A percentile compares a stretch with the other conserved stretches of the same genome.
Conservation (phyloP, 257 asterid genomes). For the Schizonepeta tenuifolia region DNA sequence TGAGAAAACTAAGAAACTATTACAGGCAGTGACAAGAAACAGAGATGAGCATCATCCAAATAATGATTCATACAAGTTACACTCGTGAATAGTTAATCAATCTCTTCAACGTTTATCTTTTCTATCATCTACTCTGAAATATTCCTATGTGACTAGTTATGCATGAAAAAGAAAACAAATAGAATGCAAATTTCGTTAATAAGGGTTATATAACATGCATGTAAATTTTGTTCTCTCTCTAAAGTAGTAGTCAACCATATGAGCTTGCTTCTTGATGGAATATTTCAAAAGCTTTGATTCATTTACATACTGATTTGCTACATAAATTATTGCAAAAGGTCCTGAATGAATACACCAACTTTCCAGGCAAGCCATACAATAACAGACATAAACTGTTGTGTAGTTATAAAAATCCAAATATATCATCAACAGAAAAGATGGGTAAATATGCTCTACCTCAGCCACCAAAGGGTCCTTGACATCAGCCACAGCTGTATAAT, state of each 20-base stretch:
- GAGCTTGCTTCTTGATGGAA: conserved; percentile 28
- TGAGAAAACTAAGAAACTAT: conserved; percentile 18
- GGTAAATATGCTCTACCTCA: conserved; percentile 50
- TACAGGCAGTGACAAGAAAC: conserved; percentile 6
- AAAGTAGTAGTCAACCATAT: conserved; percentile 15
- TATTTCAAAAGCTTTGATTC: conserved; percentile 1
- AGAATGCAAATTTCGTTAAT: background rate
- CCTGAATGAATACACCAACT: conserved; percentile 16
- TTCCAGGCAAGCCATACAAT: conserved; percentile 5
- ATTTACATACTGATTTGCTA: background rate
- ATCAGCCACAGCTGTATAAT: conserved; percentile 65
- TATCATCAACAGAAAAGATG: conserved; percentile 19
- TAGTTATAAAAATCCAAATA: conserved; percentile 18
- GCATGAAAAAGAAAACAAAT: conserved; percentile 1
- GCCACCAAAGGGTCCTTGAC: conserved; percentile 83
- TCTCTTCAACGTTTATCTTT: conserved; percentile 3
- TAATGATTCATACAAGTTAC: background rate
- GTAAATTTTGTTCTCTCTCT: background rate
- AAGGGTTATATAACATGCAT: conserved; percentile 5
- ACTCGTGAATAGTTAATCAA: conserved; percentile 2
- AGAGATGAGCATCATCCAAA: conserved; percentile 20
- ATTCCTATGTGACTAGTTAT: background rate
- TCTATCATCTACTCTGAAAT: background rate
- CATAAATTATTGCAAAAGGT: background rate
- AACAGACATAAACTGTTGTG: conserved; percentile 3